Percentiles rank a stretch among this genome's conserved stretches.
These are phyloP conservation scores for Cryptomeria japonica DNA, from an alignment of 75 land plant species.

Conservation along the genomic window DNA sequence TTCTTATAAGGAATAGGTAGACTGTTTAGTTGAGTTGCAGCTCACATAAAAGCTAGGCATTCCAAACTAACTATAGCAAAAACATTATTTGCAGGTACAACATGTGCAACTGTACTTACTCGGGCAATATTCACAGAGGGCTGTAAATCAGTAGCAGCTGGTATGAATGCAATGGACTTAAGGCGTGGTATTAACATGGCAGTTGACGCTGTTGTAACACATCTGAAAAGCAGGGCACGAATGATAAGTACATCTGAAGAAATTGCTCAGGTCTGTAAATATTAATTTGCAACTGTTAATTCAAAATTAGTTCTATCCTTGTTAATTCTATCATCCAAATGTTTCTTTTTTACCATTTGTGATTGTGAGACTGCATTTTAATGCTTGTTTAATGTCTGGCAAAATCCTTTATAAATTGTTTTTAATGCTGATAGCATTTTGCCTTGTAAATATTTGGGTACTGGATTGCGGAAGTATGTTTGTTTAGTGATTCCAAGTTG, in stretches of 20 bases:
- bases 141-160: conserved; percentile 89
- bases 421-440: background rate
- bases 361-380: background rate
- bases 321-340: background rate
- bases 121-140: conserved; percentile 87
- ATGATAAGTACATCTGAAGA: conserved; percentile 96
- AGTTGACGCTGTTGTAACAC: conserved; percentile 82
- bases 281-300: background rate
- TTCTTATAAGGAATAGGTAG: background rate
- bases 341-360: background rate
- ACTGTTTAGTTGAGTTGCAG: background rate
- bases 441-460: background rate
- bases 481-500: background rate
- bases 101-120: conserved; percentile 85
- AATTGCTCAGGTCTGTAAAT: conserved; percentile 72
- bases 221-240: conserved; percentile 72
- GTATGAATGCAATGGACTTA: conserved; percentile 96
- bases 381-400: background rate
- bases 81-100: conserved; percentile 59
- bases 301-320: background rate
- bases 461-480: background rate
- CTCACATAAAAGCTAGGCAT: background rate
- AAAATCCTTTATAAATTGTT: background rate
- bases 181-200: conserved; percentile 84
- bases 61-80: background rate